Conservation (phyloP, 495 filamentous ascomycete genomes). For the Xylaria palmicola region DNA sequence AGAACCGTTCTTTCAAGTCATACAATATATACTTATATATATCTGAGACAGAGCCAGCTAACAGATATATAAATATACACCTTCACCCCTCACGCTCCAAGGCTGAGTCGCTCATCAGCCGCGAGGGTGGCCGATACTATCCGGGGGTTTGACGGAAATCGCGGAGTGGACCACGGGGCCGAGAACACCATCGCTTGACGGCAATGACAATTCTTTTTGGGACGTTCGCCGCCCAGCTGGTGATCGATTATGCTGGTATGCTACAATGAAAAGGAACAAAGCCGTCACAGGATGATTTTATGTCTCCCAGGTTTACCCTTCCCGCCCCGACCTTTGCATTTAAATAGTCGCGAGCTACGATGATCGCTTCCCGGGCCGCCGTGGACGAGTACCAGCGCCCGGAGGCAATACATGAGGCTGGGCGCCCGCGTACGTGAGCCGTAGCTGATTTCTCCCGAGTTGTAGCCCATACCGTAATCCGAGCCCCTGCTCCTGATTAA, state of each 20-base stretch:
- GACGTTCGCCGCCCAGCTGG: conserved; percentile 42
- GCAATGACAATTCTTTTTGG: conserved; percentile 55
- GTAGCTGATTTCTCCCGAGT: no score
- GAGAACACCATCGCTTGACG: conserved; percentile 54
- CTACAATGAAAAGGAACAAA: conserved; percentile 19
- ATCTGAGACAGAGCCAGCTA: neutral
- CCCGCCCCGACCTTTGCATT: conserved; percentile 21
- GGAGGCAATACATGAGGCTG: neutral
- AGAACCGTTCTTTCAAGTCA: no score
- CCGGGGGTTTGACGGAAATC: conserved; percentile 37
- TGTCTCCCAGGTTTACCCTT: conserved; percentile 34
- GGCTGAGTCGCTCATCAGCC: neutral
- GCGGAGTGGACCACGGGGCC: conserved; percentile 46
- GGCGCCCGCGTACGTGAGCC: no score
- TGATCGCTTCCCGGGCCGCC: neutral
- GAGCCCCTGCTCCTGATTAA: no score
- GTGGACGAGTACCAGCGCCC: neutral
- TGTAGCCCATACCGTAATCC: no score
- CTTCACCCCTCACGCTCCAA: neutral
- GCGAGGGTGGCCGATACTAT: conserved; percentile 22
- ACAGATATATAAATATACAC: neutral
- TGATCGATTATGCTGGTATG: conserved; percentile 33
- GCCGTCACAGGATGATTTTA: conserved; percentile 30
- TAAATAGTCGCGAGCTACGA: conserved; percentile 13
- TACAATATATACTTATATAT: no score